Conservation (phyloP, 768 basidiomycete species). For the Phylloporus arenicola region DNA sequence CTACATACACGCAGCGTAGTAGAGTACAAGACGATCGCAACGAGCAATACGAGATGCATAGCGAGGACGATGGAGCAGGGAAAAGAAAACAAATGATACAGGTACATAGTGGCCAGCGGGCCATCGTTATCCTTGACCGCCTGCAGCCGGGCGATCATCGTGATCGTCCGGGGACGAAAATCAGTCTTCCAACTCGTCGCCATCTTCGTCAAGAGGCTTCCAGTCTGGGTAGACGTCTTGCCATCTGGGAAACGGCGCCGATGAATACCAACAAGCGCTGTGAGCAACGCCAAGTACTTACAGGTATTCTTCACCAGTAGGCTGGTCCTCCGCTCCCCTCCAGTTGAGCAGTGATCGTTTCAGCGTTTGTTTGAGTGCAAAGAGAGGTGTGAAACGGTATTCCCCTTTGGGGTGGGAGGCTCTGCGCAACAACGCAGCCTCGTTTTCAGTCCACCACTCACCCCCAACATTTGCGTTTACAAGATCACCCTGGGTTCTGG, state of each 20-base stretch:
- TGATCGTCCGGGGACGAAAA: neutral
- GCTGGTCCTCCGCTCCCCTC: constrained; percentile 3
- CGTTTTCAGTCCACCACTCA: constrained; percentile 6
- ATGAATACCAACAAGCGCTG: neutral
- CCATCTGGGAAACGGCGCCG: constrained; percentile 5
- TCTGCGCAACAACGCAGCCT: constrained; percentile 3
- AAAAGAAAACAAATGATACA: neutral
- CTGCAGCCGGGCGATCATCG: neutral
- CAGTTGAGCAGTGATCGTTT: neutral
- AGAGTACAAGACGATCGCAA: neutral
- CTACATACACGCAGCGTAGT: constrained; percentile 1
- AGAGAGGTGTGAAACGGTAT: constrained; percentile 8
- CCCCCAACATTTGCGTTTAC: neutral
- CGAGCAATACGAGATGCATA: neutral
- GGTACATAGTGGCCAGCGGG: neutral
- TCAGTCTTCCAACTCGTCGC: constrained; percentile 4
- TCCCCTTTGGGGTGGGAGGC: neutral
- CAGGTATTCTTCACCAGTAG: constrained; percentile 1
- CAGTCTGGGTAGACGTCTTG: constrained; percentile 14
- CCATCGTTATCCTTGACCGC: neutral
- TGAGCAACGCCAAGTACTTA: neutral
- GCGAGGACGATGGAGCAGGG: neutral
- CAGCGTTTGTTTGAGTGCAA: constrained; percentile 6
- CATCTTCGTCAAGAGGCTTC: constrained; percentile 19
- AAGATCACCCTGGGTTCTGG: neutral